These are phyloP conservation scores for Sarocladiaceae sp. DNA, from an alignment of 2,329 filamentous ascomycete genomes.

Conservation along the genomic window DNA sequence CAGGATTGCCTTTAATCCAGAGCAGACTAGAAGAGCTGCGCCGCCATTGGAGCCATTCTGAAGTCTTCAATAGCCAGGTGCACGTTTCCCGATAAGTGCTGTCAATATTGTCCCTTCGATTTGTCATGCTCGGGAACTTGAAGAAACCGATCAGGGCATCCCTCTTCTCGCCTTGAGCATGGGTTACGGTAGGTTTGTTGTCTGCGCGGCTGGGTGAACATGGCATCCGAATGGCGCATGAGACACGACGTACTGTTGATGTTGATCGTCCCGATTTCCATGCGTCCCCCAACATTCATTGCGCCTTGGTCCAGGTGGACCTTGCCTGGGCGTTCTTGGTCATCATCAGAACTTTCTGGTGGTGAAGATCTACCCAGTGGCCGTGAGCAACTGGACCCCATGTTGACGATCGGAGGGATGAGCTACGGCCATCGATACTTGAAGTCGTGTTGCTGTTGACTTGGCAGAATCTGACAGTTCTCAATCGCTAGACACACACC, in stretches of 20 bases:
- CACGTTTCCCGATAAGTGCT: neutral
- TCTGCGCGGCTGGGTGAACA: neutral
- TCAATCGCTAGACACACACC: no score
- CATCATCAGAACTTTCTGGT: no score
- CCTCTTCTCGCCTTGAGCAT: neutral
- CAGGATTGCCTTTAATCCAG: conserved; percentile 12
- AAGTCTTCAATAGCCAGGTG: neutral
- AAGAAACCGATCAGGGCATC: neutral
- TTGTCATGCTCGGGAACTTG: neutral
- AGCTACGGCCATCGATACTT: no score
- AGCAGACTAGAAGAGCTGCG: neutral
- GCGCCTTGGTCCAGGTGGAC: neutral
- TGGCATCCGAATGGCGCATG: no score
- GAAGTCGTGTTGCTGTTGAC: no score
- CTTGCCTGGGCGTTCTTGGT: no score
- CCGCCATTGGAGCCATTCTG: neutral
- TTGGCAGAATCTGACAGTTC: no score
- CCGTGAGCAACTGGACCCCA: no score
- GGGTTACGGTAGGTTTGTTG: neutral
- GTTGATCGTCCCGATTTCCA: neutral
- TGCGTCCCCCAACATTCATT: neutral
- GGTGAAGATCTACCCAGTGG: no score
- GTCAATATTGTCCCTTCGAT: neutral
- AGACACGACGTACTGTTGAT: neutral
- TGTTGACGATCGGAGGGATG: no score